Conservation (phyloP, 2,329 filamentous ascomycete genomes). For the Apiospora marii region DNA sequence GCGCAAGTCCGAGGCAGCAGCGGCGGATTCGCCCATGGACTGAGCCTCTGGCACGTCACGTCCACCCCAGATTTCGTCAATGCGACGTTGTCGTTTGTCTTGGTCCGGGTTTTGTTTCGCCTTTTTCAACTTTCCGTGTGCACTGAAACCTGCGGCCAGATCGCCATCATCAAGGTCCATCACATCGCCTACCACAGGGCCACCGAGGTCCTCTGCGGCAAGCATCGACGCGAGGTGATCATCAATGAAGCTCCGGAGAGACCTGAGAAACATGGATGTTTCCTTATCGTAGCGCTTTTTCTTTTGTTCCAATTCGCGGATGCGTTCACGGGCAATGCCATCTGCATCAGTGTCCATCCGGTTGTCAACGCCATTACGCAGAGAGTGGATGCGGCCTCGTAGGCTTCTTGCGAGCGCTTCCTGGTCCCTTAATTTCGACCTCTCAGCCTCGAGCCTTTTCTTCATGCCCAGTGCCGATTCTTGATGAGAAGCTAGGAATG, state of each 20-base stretch:
- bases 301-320: conserved; percentile 66
- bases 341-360: conserved; percentile 65
- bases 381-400: conserved; percentile 61
- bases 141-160: conserved; percentile 66
- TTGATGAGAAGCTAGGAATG: conserved; percentile 59
- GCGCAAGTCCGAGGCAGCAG: conserved; percentile 64
- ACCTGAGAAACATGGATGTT: conserved; percentile 66
- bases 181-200: conserved; percentile 80
- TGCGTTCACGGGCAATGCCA: conserved; percentile 68
- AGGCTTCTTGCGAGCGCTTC: conserved; percentile 61
- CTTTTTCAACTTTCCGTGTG: conserved; percentile 64
- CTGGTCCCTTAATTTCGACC: conserved; percentile 61
- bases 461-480: conserved; percentile 51
- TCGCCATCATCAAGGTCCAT: conserved; percentile 69
- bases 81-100: conserved; percentile 64
- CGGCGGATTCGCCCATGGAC: conserved; percentile 51
- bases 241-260: conserved; percentile 75
- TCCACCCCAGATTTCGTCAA: conserved; percentile 69
- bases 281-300: conserved; percentile 68
- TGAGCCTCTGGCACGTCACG: conserved; percentile 38
- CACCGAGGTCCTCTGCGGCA: conserved; percentile 83
- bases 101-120: conserved; percentile 51
- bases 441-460: conserved; percentile 59
- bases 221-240: conserved; percentile 76
- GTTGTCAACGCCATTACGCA: conserved; percentile 65